Evolutionary conservation across 2,329 filamentous ascomycete species (phyloP), one percentile per base, ranked within the genome.

Genomic region (Monilinia aucupariae): DNA sequence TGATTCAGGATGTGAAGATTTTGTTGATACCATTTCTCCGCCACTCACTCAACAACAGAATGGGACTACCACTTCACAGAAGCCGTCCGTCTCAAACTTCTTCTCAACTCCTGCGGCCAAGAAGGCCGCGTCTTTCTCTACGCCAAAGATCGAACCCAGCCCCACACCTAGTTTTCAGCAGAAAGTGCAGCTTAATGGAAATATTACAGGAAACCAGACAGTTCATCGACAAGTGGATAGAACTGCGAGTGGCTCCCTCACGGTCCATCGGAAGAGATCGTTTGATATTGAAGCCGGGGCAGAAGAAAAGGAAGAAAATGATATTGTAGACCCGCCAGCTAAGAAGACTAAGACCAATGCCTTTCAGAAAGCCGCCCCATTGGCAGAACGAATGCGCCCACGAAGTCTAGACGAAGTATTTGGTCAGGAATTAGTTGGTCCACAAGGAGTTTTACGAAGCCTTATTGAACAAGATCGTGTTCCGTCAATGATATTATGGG

Each of bases 401-500:
- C 82, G 81, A 62, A 89, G 82, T 0, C 82, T 99, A 9, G 90
- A 97, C 71, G 88, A 96, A 20, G 89, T 97, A 3, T 92, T 82
- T 68, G 94, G 94, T 0, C 94, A 99, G 76, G 91, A 96, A 51
- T 84, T 99, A 0, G 92, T 99, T 1, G 93, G 92, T 0, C 84
- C 85, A 0, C 79, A 85, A 39, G 94, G 94, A n/a, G 85, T 97
- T 7, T 80, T 99, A 50, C 86, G 93, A 4, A 87, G 88, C 37
- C 82, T 97, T 64, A 96, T 99, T 68, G 90, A 96, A 71, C 83
- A 88, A 64, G 88, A 94, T 71, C 84, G 89, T 6, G 86, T 97
- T 39, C 93, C 94, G 0, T 96, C 91, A 17, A 96, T 99, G 91
- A 92, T 99, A 48, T 80, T 99, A 17, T 99, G 94, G 90, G 90